phyloP scores from a whole-genome alignment of 352 stramenopile species.

The Phytopythium oedochilum region DNA sequence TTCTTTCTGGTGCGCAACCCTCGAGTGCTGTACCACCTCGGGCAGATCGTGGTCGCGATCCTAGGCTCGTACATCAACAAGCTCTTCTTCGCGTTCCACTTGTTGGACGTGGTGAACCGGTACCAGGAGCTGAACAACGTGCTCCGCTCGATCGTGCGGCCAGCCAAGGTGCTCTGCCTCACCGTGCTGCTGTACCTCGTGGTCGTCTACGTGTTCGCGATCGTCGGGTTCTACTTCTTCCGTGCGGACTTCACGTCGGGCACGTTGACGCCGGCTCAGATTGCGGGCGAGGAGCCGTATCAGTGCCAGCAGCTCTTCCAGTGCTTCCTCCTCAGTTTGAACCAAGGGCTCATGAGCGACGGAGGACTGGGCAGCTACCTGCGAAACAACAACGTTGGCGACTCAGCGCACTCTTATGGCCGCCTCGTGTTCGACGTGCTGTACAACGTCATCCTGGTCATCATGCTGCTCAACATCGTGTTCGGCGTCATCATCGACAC shows the following conservation, averaged over 20 bases:
- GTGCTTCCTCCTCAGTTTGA: constrained; percentile 66
- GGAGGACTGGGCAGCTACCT: constrained; percentile 56
- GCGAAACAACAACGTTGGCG: constrained; percentile 27
- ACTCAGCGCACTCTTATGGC: constrained; percentile 33
- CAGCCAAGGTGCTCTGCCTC: constrained; percentile 51
- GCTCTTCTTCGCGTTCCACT: constrained; percentile 73
- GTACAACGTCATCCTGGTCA: constrained; percentile 68
- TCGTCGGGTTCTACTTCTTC: constrained; percentile 73
- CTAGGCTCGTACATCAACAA: constrained; percentile 64
- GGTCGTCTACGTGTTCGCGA: constrained; percentile 69
- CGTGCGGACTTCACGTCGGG: constrained; percentile 47
- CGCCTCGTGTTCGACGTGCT: constrained; percentile 57
- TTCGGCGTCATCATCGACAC: constrained; percentile 83
- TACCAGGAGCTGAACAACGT: constrained; percentile 76
- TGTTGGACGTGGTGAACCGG: constrained; percentile 75
- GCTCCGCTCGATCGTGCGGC: constrained; percentile 50
- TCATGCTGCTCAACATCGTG: constrained; percentile 72
- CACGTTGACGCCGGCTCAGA: constrained; percentile 25
- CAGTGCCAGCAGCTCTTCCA: constrained; percentile 65
- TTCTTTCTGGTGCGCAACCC: constrained; percentile 48
- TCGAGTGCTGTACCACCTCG: constrained; percentile 51
- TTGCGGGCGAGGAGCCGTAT: constrained; percentile 32
- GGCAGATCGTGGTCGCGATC: constrained; percentile 54
- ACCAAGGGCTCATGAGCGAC: constrained; percentile 68
- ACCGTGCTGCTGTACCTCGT: constrained; percentile 66